phyloP scores from a whole-genome alignment of 495 filamentous ascomycete species.

The Hypomontagnella submonticulosa region DNA sequence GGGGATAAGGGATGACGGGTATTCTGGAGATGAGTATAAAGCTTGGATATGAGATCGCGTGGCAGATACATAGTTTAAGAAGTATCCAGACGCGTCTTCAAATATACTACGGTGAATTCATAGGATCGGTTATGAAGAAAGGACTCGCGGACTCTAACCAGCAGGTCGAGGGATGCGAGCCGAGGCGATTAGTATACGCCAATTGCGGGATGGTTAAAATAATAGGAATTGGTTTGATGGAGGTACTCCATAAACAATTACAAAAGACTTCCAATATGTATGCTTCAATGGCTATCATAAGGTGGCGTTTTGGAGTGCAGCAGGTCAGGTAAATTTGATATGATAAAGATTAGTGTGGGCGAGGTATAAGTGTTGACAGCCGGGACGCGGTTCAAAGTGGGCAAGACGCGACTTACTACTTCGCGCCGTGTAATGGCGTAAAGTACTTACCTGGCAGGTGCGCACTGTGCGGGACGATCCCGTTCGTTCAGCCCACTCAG shows the following conservation, averaged over 20 bases:
- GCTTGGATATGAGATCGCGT: constrained; percentile 83
- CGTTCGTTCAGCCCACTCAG: not conserved
- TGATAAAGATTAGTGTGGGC: constrained; percentile 15
- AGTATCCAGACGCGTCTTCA: constrained; percentile 50
- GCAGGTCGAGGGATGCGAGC: constrained; percentile 3
- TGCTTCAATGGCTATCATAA: constrained; percentile 20
- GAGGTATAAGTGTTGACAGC: constrained; percentile 38
- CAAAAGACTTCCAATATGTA: constrained; percentile 24
- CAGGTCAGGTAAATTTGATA: constrained; percentile 16
- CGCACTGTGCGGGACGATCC: constrained; percentile 14
- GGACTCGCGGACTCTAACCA: constrained; percentile 1
- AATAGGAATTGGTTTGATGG: constrained; percentile 9
- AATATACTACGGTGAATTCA: constrained; percentile 47
- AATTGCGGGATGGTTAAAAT: constrained; percentile 12
- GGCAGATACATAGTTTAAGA: constrained; percentile 87
- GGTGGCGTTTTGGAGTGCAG: constrained; percentile 8
- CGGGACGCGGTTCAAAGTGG: constrained; percentile 31
- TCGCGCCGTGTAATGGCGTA: constrained; percentile 21
- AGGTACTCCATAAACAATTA: constrained; percentile 32
- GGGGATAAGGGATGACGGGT: constrained; percentile 85
- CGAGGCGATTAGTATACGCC: not conserved
- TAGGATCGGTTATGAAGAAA: constrained; percentile 43
- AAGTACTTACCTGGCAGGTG: constrained; percentile 3
- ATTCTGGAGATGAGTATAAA: constrained; percentile 86
- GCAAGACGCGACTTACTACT: constrained; percentile 33